Evolutionary conservation across 768 basidiomycete species (phyloP).

Genomic region (Psilocybe sp.): DNA sequence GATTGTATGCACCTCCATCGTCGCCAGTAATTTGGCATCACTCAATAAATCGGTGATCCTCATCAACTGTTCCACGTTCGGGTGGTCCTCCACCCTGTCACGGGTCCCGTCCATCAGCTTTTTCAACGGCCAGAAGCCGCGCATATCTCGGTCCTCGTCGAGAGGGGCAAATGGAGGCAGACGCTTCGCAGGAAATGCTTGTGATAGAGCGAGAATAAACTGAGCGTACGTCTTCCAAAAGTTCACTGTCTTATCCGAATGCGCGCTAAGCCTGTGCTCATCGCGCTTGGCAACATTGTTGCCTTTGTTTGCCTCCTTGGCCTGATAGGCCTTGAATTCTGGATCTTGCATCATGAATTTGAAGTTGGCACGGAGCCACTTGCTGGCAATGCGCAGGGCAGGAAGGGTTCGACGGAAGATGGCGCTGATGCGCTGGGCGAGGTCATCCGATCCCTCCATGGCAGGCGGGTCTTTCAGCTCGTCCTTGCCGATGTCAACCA

Average conservation of each 20-base stretch:
- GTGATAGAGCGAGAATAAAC: slow-evolving; percentile 59
- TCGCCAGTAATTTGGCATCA: slow-evolving; percentile 62
- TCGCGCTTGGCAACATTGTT: slow-evolving; percentile 26
- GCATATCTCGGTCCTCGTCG: slow-evolving; percentile 89
- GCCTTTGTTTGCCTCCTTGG: slow-evolving; percentile 25
- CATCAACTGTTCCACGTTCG: slow-evolving; percentile 96
- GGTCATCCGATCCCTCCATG: slow-evolving; percentile 54
- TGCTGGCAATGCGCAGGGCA: slow-evolving; percentile 80
- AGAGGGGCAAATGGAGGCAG: slow-evolving; percentile 64
- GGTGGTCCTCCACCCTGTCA: slow-evolving; percentile 53
- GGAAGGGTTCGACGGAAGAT: slow-evolving; percentile 83
- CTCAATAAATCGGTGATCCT: slow-evolving; percentile 80
- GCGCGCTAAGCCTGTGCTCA: slow-evolving; percentile 29
- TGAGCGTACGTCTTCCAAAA: slow-evolving; percentile 76
- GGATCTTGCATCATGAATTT: slow-evolving; percentile 57
- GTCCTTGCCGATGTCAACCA: slow-evolving; percentile 63
- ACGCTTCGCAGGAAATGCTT: slow-evolving; percentile 64
- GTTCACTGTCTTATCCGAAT: slow-evolving; percentile 36
- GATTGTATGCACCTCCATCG: slow-evolving; percentile 48
- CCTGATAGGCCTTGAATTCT: slow-evolving; percentile 31
- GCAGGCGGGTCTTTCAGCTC: slow-evolving; percentile 59
- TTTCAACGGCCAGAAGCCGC: slow-evolving; percentile 82
- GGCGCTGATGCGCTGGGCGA: slow-evolving; percentile 84
- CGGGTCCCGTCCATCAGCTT: slow-evolving; percentile 43
- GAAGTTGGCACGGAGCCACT: slow-evolving; percentile 82